Percentiles rank a stretch among this genome's conserved stretches.
These are phyloP conservation scores for Brassica hybrid DNA, from an alignment of 441 rosid species.

Conservation along the genomic window DNA sequence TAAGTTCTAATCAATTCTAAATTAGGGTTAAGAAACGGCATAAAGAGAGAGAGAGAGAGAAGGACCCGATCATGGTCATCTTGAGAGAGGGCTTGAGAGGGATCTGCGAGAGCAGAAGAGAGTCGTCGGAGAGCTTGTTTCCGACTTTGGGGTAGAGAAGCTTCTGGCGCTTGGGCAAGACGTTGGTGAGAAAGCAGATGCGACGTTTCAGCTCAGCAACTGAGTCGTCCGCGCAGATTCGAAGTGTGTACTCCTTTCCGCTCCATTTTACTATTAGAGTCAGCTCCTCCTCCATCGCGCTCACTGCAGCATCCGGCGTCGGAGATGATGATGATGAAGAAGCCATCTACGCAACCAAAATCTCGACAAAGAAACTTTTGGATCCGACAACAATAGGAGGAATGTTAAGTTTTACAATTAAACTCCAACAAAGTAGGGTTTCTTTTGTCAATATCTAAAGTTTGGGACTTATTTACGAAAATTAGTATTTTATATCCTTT, in stretches of 20 bases:
- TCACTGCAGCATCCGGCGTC: constrained; percentile 28
- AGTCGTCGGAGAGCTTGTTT: constrained; percentile 80
- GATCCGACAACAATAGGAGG: neutral
- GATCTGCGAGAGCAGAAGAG: constrained; percentile 70
- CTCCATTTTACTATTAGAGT: constrained; percentile 87
- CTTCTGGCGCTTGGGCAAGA: constrained; percentile 91
- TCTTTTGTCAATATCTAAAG: neutral
- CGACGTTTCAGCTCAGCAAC: constrained; percentile 93
- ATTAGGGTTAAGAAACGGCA: constrained; percentile 22
- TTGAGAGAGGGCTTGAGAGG: constrained; percentile 87
- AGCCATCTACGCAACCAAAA: constrained; percentile 32
- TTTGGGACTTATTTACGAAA: neutral
- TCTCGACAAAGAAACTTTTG: neutral
- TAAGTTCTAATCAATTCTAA: neutral
- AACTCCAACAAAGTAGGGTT: neutral
- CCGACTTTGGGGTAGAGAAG: constrained; percentile 93
- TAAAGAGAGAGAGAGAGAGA: constrained; percentile 13
- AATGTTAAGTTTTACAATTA: neutral
- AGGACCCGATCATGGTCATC: constrained; percentile 97
- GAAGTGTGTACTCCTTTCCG: constrained; percentile 86
- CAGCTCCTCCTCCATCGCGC: constrained; percentile 73
- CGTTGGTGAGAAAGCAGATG: constrained; percentile 82
- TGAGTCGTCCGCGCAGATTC: constrained; percentile 85
- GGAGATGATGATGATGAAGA: constrained; percentile 40
- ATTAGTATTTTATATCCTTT: no score